Base-by-base conservation (phyloP, 768 basidiomycete genomes). In the Cystobasidium ongulense region DNA sequence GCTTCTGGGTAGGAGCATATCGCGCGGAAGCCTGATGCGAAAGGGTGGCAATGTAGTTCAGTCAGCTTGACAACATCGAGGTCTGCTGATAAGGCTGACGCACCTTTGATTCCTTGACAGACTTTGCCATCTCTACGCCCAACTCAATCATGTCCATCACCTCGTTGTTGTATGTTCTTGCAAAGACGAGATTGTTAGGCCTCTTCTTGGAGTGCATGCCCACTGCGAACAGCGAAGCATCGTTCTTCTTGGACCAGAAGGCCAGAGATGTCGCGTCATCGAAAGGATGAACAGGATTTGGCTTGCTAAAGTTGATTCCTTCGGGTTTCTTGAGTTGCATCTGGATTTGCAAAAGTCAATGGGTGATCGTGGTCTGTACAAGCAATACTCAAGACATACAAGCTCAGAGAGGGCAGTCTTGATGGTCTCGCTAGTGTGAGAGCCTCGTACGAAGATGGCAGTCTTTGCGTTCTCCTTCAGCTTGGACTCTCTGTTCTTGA, bases 71-170 rank as follows among this genome's bases (percentile, higher is more conserved):
- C 17, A 35, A 23, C 7, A 27, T 31, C 66, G 11, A 11, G 27
- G 5, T 17, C 18, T 0, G 1, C 8, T 63, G 15, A 8, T 11
- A 50, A 17, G 46, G n/a, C 18, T 41, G 21, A 82, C 86, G 71
- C 80, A 90, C 96, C 84, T 92, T 91, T 84, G 95, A 89, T 39
- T 87, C 87, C 17, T 84, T 78, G 89, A 98, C 94, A 76, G 86
- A 84, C 64, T 86, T 85, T 79, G 88, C 92, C 53, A 83, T 85
- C 66, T 92, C 90, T 31, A 98, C 88, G 0, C 95, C 93, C 10
- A 96, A 82, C 82, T 98, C 96, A 73, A 92, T 86, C 91, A 97
- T 95, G 81, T 99, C 96, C 78, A 98, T 83, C 39, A 97, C 86
- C 79, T 86, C 84, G 50, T 87, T 85, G 76, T 96, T 89, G 76